Evolutionary conservation across 2,329 filamentous ascomycete genomes (phyloP).

Genomic region (Plenodomus biglobosus): DNA sequence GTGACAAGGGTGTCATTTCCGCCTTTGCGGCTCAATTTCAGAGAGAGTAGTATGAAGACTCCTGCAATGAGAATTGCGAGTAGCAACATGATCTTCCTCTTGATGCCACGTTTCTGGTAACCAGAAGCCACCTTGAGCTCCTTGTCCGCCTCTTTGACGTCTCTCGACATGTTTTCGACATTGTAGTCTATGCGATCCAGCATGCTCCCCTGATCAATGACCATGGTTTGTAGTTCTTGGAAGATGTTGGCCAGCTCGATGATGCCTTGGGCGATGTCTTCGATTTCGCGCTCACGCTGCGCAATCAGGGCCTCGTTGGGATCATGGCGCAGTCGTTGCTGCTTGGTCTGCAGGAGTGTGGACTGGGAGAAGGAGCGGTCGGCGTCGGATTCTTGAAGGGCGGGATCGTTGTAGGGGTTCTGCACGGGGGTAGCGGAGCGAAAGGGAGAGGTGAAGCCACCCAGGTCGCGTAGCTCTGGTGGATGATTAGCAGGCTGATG

Average conservation of each 20-base stretch:
- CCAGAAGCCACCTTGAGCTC: constrained; percentile 85
- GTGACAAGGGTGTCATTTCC: constrained; percentile 15
- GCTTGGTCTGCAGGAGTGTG: constrained; percentile 76
- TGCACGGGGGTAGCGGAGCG: constrained; percentile 49
- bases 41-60: constrained; percentile 81
- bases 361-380: constrained; percentile 91
- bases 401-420: constrained; percentile 78
- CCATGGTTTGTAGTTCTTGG: constrained; percentile 93
- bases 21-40: constrained; percentile 65
- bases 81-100: constrained; percentile 90
- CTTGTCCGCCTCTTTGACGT: constrained; percentile 90
- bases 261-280: constrained; percentile 96
- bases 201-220: constrained; percentile 57
- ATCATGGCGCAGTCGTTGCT: constrained; percentile 62
- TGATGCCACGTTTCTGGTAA: constrained; percentile 85
- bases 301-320: constrained; percentile 76
- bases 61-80: constrained; percentile 80
- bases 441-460: constrained; percentile 53
- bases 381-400: constrained; percentile 82
- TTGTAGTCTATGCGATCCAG: constrained; percentile 71
- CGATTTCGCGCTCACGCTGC: constrained; percentile 94
- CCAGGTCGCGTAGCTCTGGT: constrained; percentile 49
- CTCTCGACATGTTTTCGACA: constrained; percentile 89
- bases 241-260: constrained; percentile 97
- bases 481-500: constrained; percentile 12